Conservation (phyloP, 1,284 basidiomycete genomes). For the Ceratobasidium sp. region DNA sequence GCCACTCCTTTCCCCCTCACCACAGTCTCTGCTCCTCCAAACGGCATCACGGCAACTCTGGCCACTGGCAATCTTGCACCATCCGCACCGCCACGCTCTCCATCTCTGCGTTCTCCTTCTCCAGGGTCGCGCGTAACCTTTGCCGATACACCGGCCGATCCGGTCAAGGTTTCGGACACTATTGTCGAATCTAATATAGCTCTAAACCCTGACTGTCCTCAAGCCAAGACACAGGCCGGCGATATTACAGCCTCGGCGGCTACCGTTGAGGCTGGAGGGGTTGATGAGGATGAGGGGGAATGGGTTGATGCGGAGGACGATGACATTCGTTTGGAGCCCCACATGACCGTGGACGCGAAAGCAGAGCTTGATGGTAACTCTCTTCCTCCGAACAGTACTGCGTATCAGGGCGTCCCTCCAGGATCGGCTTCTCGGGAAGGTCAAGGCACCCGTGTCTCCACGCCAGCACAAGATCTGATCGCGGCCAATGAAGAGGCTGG, state of each 20-base stretch:
- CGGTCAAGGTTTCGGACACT: background rate
- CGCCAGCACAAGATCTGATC: background rate
- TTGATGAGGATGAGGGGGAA: conserved; percentile 13
- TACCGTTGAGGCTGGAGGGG: background rate
- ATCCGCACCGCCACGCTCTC: background rate
- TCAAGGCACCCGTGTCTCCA: background rate
- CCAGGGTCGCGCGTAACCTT: conserved; percentile 31
- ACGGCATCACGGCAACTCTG: background rate
- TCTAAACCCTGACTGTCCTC: background rate
- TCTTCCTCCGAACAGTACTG: background rate
- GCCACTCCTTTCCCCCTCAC: background rate
- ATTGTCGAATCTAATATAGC: background rate
- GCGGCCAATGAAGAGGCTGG: background rate
- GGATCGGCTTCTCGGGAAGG: background rate
- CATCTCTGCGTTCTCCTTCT: conserved; percentile 29
- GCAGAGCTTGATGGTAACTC: background rate
- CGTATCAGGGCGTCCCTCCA: background rate
- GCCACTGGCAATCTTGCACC: conserved; percentile 14
- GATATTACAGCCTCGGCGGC: background rate
- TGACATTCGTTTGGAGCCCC: conserved; percentile 13
- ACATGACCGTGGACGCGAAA: background rate
- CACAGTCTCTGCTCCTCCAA: background rate
- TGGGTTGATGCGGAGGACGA: conserved; percentile 36
- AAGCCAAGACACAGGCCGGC: background rate
- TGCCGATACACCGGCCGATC: conserved; percentile 5